These are phyloP conservation scores for Aspergillus ostianus DNA, from an alignment of 495 filamentous ascomycete genomes.

Conservation along the genomic window DNA sequence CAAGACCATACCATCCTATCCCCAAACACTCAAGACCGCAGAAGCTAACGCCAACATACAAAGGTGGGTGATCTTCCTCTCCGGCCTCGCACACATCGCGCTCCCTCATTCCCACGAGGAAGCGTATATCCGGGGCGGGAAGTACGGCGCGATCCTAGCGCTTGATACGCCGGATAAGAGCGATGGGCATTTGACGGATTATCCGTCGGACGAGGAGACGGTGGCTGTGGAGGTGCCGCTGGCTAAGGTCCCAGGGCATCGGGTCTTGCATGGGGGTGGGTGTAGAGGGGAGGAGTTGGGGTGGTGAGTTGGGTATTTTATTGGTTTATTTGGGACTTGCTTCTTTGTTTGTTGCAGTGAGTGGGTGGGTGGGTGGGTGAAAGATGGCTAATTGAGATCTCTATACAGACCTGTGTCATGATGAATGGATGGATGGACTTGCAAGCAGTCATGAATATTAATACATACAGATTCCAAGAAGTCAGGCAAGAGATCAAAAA, in stretches of 20 bases:
- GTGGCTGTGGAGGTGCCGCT: constrained; percentile 43
- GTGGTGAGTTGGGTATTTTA: not conserved
- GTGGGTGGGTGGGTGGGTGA: too few relatives aligned
- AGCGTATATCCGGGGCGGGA: constrained; percentile 44
- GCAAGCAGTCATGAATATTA: not conserved
- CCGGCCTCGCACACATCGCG: constrained; percentile 51
- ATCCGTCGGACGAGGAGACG: constrained; percentile 44
- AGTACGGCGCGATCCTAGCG: constrained; percentile 47
- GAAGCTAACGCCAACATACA: too few relatives aligned
- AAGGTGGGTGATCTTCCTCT: constrained; percentile 52
- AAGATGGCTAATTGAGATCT: not conserved
- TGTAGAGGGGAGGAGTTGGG: constrained; percentile 27
- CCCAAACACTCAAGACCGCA: too few relatives aligned
- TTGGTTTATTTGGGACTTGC: too few relatives aligned
- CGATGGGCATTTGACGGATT: constrained; percentile 48
- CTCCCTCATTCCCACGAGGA: constrained; percentile 41
- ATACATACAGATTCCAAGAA: not conserved
- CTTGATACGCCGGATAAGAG: constrained; percentile 50
- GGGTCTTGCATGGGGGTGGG: constrained; percentile 39
- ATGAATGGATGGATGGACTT: not conserved
- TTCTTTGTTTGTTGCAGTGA: not conserved
- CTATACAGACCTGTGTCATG: not conserved
- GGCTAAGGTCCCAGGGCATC: constrained; percentile 39
- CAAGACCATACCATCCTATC: too few relatives aligned
- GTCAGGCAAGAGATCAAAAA: not conserved